Base-by-base conservation (phyloP, 495 filamentous ascomycete species). In the Cladorrhinum samala region DNA sequence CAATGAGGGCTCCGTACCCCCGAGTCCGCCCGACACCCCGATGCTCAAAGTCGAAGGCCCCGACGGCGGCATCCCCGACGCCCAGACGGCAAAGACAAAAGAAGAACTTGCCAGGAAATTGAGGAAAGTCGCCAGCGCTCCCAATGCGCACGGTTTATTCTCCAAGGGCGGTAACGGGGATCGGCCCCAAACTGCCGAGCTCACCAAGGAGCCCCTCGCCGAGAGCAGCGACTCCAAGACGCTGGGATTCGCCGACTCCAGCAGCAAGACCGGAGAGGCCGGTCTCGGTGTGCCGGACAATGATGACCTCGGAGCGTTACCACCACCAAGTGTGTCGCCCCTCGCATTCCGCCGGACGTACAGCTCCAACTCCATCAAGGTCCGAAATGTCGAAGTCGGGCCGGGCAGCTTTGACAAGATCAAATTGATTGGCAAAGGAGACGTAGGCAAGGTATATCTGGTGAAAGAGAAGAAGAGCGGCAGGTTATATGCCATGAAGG, bases 401-500 rank as follows among this genome's bases (percentile, higher is more conserved):
- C 93, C 93, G 6, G 78, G 85, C 53, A 98, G 93, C 61, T 98
- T 98, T 65, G 93, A 98, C 72, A 98, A 98, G 82, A 96, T 98
- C 72, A 97, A 97, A 65, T 76, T 98, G 70, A 94, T 98, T 66
- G 93, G 93, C 16, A 98, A 98, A 74, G 93, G 93, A 55, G 93
- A 98, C 70, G 93, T 98, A 21, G 93, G 93, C 25, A 98, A 98
- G 73, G 93, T 98, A 18, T 98, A 98, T 67, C 74, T 98, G 62
- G 93, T 98, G 33, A 80, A 90, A 60, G 93, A 98, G 71, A 98
- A 97, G 82, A 96, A 96, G 79, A 91, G 89, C 57, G 84, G 81
- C 60, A 79, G 93, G 64, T 73, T 98, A 50, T 98, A 96, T 77
- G 93, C 93, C 50, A 98, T 98, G 93, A 98, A 98, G 72, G 94